Conservation (phyloP, 148 eudicot species). For the Fagopyrum homotropicum region DNA sequence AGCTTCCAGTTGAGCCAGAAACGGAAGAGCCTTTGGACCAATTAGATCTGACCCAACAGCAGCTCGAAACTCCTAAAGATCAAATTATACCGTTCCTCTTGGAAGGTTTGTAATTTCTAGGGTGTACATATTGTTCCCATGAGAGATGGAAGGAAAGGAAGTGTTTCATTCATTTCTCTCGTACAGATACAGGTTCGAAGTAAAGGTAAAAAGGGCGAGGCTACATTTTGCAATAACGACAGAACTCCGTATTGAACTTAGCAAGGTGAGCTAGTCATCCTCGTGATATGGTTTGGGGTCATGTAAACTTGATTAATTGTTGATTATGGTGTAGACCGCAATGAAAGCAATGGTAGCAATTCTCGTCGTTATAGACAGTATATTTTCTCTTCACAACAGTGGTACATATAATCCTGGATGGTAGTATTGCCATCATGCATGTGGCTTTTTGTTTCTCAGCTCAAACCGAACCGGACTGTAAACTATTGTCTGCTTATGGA, state of each 20-base stretch:
- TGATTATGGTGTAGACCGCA: neutral
- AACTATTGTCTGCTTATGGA: too few species aligned
- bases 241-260: neutral
- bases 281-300: neutral
- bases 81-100: slow-evolving; percentile 61
- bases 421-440: too few species aligned
- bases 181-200: slow-evolving; percentile 91
- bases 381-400: too few species aligned
- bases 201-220: slow-evolving; percentile 25
- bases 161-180: slow-evolving; percentile 50
- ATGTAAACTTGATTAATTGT: neutral
- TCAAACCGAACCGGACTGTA: too few species aligned
- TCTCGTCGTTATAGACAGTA: neutral
- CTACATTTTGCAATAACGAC: slow-evolving; percentile 24
- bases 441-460: too few species aligned
- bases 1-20: slow-evolving; percentile 21
- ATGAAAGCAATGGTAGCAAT: neutral
- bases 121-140: slow-evolving; percentile 29
- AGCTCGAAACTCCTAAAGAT: slow-evolving; percentile 38
- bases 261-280: neutral
- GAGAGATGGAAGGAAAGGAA: slow-evolving; percentile 18
- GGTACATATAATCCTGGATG: too few species aligned
- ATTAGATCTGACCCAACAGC: slow-evolving; percentile 24
- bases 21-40: slow-evolving; percentile 27
- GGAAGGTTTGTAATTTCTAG: slow-evolving; percentile 82